Base-by-base conservation (phyloP, 108 stramenopile genomes). In the Fistulifera solaris region DNA sequence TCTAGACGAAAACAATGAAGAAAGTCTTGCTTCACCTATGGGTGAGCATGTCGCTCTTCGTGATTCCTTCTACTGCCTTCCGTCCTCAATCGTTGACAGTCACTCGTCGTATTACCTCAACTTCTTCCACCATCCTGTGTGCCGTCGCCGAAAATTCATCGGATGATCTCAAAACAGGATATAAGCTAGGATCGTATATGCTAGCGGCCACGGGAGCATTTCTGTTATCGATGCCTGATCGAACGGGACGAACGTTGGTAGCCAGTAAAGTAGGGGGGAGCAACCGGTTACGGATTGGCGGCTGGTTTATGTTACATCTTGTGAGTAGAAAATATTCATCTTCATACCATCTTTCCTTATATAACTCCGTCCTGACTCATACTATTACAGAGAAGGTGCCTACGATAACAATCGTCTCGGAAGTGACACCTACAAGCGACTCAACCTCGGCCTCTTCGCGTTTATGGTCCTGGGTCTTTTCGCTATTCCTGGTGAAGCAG, bases 361-460 rank as follows among this genome's bases (percentile, higher is more conserved):
- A n/a, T n/a, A n/a, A n/a, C n/a, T n/a, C n/a, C n/a, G n/a, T n/a
- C n/a, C n/a, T n/a, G n/a, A n/a, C n/a, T n/a, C n/a, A n/a, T n/a
- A n/a, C n/a, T 35, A 8, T 35, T 35, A 8, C 31, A 35, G 31
- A 35, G 31, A 38, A 43, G 27, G 38, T 44, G 56, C 56, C 2
- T 42, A 42, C 24, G 43, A 59, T 2, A 48, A 71, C 38, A 66
- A 79, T 60, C 70, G 79, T 42, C 54, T 87, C n/a, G 46, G 57
- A 16, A 77, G 75, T 55, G 78, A 80, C 45, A 82, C 85, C 6
- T 87, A 82, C 67, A 47, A 47, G 17, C 61, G 52, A 14, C 45
- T 62, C 26, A 62, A 62, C 38, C 19, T 62, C 11, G 61, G 61
- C 14, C 35, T 53, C n/a, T 27, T 62, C 17, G 61, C 52, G 23